Percentiles rank a stretch among this genome's conserved stretches.
These are phyloP conservation scores for Ustilago lituana DNA, from an alignment of 1,284 basidiomycete genomes.

Conservation along the genomic window DNA sequence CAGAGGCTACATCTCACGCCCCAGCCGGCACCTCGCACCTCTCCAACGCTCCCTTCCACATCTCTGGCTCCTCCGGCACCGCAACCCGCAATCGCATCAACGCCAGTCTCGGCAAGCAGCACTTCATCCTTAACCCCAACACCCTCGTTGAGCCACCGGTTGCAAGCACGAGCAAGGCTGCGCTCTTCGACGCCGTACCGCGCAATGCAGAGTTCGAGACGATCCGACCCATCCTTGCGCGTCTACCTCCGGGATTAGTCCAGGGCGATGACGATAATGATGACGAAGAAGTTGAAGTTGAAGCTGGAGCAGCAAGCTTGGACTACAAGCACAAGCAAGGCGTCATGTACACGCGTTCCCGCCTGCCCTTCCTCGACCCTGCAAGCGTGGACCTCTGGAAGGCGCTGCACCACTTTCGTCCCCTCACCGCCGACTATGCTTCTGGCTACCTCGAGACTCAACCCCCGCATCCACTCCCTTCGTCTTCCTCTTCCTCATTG, in stretches of 20 bases:
- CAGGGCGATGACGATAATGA: constrained; percentile 7
- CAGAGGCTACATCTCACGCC: background rate
- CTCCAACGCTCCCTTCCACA: constrained; percentile 5
- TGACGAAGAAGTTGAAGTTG: background rate
- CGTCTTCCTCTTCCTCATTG: background rate
- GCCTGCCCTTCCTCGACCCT: constrained; percentile 44
- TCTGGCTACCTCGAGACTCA: constrained; percentile 41
- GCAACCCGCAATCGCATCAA: constrained; percentile 25
- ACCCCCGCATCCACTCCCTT: constrained; percentile 30
- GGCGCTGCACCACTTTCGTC: constrained; percentile 48
- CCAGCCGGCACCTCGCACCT: background rate
- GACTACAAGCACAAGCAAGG: constrained; percentile 22
- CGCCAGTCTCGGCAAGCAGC: constrained; percentile 26
- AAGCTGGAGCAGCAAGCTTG: background rate
- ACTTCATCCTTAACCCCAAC: constrained; percentile 32
- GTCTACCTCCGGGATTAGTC: constrained; percentile 31
- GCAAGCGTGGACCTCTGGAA: constrained; percentile 46
- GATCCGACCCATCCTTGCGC: constrained; percentile 53
- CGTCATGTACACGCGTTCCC: constrained; percentile 52
- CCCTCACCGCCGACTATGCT: constrained; percentile 49
- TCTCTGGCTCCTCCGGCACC: constrained; percentile 16
- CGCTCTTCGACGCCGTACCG: constrained; percentile 47
- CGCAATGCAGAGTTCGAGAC: constrained; percentile 44
- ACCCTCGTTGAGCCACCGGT: constrained; percentile 5
- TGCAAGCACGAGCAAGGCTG: background rate